Base-by-base conservation (phyloP, 345 rosid genomes). In the Salix dunnii region DNA sequence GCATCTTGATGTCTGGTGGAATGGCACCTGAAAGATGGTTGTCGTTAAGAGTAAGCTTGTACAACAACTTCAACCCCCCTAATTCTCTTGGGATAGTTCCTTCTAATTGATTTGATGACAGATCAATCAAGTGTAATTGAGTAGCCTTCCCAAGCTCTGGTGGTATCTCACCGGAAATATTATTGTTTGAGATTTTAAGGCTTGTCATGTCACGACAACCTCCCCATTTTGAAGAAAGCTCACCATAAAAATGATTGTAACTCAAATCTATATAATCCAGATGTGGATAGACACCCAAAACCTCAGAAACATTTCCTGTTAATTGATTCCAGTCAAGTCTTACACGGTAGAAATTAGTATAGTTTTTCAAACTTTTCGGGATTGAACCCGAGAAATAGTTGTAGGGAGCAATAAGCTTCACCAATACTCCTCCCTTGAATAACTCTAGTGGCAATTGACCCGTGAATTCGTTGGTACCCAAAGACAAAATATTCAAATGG, bases 401-500 rank as follows among this genome's bases (percentile, higher is more conserved):
- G 68, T 63, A 0, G 42, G 1, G 0, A 14, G 0, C 68, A 14
- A 1, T 0, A 17, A 65, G 6, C 18, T 16, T 18, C 5, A 13
- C n/a, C 31, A 65, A 36, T 0, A 7, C 31, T 5, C 68, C 68
- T 65, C 68, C 42, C 33, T 7, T 6, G 20, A 0, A 65, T 12
- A 65, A 11, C 11, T 63, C 33, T 5, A 0, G n/a, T 27, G 68
- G 68, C 18, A 65, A 30, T 31, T 12, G 20, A 20, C 68, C 42
- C 7, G 42, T 28, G 8, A 65, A 65, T 16, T 28, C 3, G 5
- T 65, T 65, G 1, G 0, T 1, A 28, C 0, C 6, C 18, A 33
- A 12, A 5, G 0, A 0, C 18, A 65, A 65, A 1, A 0, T 5
- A 0, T 14, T 65, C 11, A 65, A 30, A 6, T 4, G 36, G 7